phyloP scores from a whole-genome alignment of 768 basidiomycete species.

The Termitomyces heimii region DNA sequence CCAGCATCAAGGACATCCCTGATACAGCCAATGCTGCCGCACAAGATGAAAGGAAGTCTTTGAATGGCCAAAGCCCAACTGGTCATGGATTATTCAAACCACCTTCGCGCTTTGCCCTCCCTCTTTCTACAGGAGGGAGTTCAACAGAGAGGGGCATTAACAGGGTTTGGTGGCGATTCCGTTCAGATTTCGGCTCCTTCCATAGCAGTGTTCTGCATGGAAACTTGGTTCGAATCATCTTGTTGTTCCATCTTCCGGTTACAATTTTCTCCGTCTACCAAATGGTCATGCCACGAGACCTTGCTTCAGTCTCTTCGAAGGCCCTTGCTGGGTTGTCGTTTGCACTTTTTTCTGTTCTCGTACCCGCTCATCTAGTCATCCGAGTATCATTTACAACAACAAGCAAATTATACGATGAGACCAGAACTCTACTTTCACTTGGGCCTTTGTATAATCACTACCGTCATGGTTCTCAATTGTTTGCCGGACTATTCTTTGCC shows the following conservation, averaged over 20 bases:
- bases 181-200: conserved; percentile 67
- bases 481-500: conserved; percentile 73
- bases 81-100: conserved; percentile 19
- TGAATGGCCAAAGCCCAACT: conserved; percentile 30
- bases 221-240: conserved; percentile 85
- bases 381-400: conserved; percentile 79
- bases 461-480: conserved; percentile 85
- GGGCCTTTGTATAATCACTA: conserved; percentile 96
- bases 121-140: conserved; percentile 17
- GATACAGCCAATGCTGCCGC: conserved; percentile 20
- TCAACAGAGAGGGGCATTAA: conserved; percentile 28
- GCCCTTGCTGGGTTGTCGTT: conserved; percentile 82
- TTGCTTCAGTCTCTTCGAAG: conserved; percentile 53
- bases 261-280: conserved; percentile 90
- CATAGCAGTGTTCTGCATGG: conserved; percentile 80
- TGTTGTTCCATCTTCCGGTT: conserved; percentile 92
- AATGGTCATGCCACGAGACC: conserved; percentile 52
- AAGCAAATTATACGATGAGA: conserved; percentile 92
- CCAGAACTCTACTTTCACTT: conserved; percentile 80
- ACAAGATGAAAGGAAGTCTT: conserved; percentile 45
- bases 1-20: conserved; percentile 45
- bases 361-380: conserved; percentile 70
- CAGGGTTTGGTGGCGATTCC: conserved; percentile 48
- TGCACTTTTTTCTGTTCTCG: conserved; percentile 66
- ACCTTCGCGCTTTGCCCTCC: conserved; percentile 20